phyloP scores from a whole-genome alignment of 1,284 basidiomycete genomes.

The Pyrrhoderma lamaoense region DNA sequence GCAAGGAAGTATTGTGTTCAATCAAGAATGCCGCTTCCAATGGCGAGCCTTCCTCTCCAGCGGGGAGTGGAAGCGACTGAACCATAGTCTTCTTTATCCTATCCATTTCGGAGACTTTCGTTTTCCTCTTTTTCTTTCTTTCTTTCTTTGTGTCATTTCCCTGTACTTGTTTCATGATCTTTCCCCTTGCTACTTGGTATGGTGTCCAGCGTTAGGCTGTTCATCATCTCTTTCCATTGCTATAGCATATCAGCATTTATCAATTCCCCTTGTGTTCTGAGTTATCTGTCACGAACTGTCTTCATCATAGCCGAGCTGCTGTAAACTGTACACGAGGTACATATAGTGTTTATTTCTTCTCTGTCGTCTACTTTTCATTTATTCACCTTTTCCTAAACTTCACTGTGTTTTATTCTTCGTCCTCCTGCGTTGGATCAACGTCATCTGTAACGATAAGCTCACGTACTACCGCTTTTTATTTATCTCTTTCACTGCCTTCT shows the following conservation, averaged over 20 bases:
- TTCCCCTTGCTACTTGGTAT: not conserved
- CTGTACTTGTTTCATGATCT: not conserved
- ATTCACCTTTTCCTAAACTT: not conserved
- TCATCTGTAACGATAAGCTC: not conserved
- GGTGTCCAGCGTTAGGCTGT: slow-evolving; percentile 1
- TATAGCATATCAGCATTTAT: not conserved
- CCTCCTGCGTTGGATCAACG: too few relatives aligned
- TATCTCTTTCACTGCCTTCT: not conserved
- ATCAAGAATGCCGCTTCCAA: slow-evolving; percentile 39
- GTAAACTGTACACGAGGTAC: too few relatives aligned
- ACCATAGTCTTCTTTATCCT: not conserved
- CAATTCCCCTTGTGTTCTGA: not conserved
- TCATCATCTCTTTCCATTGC: not conserved
- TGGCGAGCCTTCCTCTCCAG: slow-evolving; percentile 7
- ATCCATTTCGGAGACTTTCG: not conserved
- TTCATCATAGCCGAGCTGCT: too few relatives aligned
- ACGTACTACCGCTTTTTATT: not conserved
- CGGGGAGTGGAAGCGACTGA: slow-evolving; percentile 5
- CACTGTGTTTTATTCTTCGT: too few relatives aligned
- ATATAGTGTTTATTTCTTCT: not conserved
- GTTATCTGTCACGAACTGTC: too few relatives aligned
- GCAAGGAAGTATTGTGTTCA: slow-evolving; percentile 67
- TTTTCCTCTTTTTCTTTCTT: not conserved
- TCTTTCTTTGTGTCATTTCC: not conserved
- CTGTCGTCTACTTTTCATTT: not conserved